Conservation (phyloP, 352 stramenopile species). For the Pythium rhizo-oryzae region DNA sequence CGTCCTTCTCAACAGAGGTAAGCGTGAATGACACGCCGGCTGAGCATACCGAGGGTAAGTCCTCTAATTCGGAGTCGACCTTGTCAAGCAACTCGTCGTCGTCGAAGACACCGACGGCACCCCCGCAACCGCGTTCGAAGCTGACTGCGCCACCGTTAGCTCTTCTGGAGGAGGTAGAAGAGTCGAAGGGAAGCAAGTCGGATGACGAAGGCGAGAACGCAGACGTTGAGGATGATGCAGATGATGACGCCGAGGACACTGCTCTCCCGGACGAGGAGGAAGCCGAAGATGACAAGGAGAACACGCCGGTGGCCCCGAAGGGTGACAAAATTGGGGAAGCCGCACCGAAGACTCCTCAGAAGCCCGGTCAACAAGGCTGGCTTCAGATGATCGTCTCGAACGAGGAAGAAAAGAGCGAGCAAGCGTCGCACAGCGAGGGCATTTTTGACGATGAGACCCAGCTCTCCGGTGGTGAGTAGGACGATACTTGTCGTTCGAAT, state of each 20-base stretch:
- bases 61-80: slow-evolving; percentile 19
- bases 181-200: slow-evolving; percentile 6
- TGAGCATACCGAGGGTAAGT: slow-evolving; percentile 14
- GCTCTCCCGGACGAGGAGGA: slow-evolving; percentile 17
- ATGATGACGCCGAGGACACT: slow-evolving; percentile 14
- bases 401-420: slow-evolving; percentile 31
- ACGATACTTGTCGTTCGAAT: too few relatives aligned
- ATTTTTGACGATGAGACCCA: slow-evolving; percentile 51
- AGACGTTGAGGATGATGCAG: slow-evolving; percentile 4
- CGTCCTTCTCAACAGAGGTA: slow-evolving; percentile 15
- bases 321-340: not conserved
- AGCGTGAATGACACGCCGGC: slow-evolving; percentile 24
- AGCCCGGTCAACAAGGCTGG: slow-evolving; percentile 23
- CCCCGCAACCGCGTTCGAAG: slow-evolving; percentile 3
- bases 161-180: slow-evolving; percentile 7
- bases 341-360: slow-evolving; percentile 9
- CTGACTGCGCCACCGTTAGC: not conserved
- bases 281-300: slow-evolving; percentile 23
- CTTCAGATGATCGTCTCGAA: slow-evolving; percentile 23
- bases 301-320: slow-evolving; percentile 8
- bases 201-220: slow-evolving; percentile 15
- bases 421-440: slow-evolving; percentile 27
- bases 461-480: slow-evolving; percentile 28
- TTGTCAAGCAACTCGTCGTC: slow-evolving; percentile 26
- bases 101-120: slow-evolving; percentile 32